Percentiles rank a stretch among this genome's conserved stretches.
Evolutionary conservation across 2,329 filamentous ascomycete species (phyloP).

Genomic region (Arthrobotrys entomopaga): DNA sequence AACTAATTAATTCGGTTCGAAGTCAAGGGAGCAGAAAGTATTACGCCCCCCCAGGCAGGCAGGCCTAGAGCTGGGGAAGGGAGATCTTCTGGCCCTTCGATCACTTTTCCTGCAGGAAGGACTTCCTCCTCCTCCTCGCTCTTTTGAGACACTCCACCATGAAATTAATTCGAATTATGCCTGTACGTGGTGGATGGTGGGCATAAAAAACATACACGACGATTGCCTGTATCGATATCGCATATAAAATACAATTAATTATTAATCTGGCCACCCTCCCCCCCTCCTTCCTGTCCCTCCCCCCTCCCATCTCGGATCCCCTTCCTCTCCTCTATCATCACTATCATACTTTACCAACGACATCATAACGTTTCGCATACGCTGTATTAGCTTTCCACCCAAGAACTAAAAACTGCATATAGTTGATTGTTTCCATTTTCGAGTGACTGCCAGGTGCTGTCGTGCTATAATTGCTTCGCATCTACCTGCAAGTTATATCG

Average conservation of each 20-base stretch:
- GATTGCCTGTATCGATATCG: too few species aligned
- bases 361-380: too few species aligned
- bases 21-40: background rate
- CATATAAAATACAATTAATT: constrained; percentile 1
- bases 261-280: constrained; percentile 54
- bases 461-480: constrained; percentile 2
- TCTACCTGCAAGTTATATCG: background rate
- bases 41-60: constrained; percentile 5
- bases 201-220: background rate
- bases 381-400: too few species aligned
- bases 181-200: constrained; percentile 22
- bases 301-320: constrained; percentile 2
- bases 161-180: constrained; percentile 22
- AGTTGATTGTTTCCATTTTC: too few species aligned
- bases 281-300: constrained; percentile 12
- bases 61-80: too few species aligned
- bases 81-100: constrained; percentile 38
- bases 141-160: constrained; percentile 36
- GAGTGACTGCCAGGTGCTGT: too few species aligned
- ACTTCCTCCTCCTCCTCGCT: constrained; percentile 45
- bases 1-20: background rate
- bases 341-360: too few species aligned
- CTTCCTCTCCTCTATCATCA: too few species aligned
- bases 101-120: constrained; percentile 34
- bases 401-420: too few species aligned